Base-by-base conservation (phyloP, 768 basidiomycete species). In the Rhizopogon vesiculosus region DNA sequence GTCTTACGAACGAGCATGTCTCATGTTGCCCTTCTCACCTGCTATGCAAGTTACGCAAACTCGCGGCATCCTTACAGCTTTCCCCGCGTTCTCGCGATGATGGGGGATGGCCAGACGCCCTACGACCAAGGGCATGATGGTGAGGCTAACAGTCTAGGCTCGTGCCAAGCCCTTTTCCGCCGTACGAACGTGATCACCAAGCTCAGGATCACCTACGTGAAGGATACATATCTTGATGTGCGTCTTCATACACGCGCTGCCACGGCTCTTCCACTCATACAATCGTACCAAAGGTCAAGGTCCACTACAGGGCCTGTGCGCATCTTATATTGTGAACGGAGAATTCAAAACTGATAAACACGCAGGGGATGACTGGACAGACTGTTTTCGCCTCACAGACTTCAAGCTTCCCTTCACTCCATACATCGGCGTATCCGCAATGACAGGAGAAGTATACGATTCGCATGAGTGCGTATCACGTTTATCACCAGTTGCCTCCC, bases 401-500 rank as follows among this genome's bases (percentile, higher is more conserved):
- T 62, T 89, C 52, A 69, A 75, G 7, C 76, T 98, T 1, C 91
- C 93, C 1, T 12, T 61, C 0, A 76, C 83, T 31, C 89, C 91
- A 1, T 98, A 80, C 76, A 71, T 99, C 53, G 97, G 97, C 3
- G 87, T 97, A 72, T 85, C 90, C 16, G 93, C 97, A 7, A 82
- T 95, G 72, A 99, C 97, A 1, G 97, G 97, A 43, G 93, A 98
- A 63, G 91, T 99, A 3, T 85, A 81, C 51, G 96, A 98, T 64
- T 79, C 84, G 38, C 93, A 95, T 67, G 93, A 98, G 94, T 97
- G 72, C 62, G 91, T 75, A 22, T 41, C 25, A 16, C 50, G 35
- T 40, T 4, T 19, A 12, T 25, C 42, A 49, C 25, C 25, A 5
- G 25, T 25, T 25, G 25, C 4, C 40, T 22, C 55, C 43, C 15